A percentile compares a stretch with the other conserved stretches of the same genome.
Conservation (phyloP, 306 rosid genomes). For the Prunus mongolica region DNA sequence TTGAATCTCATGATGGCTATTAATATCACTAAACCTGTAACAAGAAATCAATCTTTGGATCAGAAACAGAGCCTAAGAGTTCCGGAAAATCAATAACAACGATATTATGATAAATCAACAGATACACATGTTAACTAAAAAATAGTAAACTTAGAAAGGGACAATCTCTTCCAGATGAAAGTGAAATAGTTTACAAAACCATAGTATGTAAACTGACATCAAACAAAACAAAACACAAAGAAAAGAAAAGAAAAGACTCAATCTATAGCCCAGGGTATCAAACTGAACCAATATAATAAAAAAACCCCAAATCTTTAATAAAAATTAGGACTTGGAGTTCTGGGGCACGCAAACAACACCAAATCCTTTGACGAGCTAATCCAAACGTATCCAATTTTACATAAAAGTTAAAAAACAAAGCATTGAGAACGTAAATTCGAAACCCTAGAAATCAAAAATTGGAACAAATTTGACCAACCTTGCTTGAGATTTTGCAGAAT, state of each 20-base stretch:
- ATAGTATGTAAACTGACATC: background rate
- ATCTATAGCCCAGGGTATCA: background rate
- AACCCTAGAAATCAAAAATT: slow-evolving; percentile 24
- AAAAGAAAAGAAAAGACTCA: background rate
- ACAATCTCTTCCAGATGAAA: background rate
- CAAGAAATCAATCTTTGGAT: slow-evolving; percentile 3
- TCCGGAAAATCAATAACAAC: background rate
- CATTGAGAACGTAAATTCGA: background rate
- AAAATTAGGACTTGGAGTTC: background rate
- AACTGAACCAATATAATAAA: background rate
- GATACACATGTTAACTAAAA: background rate
- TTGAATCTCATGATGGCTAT: slow-evolving; percentile 50
- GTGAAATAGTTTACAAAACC: background rate
- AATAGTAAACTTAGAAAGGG: background rate
- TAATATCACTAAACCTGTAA: slow-evolving; percentile 27
- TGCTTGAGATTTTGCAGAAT: slow-evolving; percentile 2
- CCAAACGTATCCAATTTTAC: background rate
- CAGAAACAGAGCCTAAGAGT: background rate
- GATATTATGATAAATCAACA: background rate
- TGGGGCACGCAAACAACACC: background rate
- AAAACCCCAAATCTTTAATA: background rate
- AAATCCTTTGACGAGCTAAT: background rate
- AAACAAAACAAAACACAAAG: background rate
- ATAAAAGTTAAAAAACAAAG: background rate
- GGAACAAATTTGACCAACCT: slow-evolving; percentile 33